Conservation (phyloP, 129 eudicot species). For the Saussurea involucrata region DNA sequence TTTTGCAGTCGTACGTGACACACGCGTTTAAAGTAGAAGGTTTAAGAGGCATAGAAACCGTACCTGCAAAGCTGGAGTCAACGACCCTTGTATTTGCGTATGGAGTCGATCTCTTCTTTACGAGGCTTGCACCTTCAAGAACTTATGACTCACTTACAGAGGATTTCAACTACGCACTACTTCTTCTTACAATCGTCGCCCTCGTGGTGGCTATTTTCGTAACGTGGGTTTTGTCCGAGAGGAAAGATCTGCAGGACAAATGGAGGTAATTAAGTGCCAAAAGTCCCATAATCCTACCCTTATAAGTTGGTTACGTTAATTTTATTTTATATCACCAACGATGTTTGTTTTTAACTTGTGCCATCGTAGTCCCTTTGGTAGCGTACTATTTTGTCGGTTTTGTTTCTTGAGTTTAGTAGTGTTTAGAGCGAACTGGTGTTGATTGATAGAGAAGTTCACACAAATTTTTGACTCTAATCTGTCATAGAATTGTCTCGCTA, state of each 20-base stretch:
- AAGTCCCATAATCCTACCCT: background rate
- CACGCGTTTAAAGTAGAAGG: constrained; percentile 94
- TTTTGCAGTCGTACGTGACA: constrained; percentile 80
- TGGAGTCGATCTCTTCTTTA: constrained; percentile 89
- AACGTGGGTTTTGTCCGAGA: constrained; percentile 95
- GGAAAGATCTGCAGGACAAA: constrained; percentile 92
- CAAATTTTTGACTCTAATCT: constrained; percentile 16
- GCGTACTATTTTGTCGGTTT: background rate
- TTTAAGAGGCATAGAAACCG: constrained; percentile 76
- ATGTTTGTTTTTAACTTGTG: constrained; percentile 14
- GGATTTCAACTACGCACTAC: constrained; percentile 95
- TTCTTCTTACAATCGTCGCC: constrained; percentile 77
- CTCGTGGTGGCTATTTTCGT: constrained; percentile 81
- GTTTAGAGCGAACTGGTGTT: constrained; percentile 26
- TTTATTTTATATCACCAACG: background rate
- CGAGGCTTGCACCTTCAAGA: constrained; percentile 90
- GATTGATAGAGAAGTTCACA: constrained; percentile 15
- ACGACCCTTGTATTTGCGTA: constrained; percentile 83
- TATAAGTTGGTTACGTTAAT: background rate
- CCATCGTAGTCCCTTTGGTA: constrained; percentile 22
- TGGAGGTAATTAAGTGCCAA: constrained; percentile 59
- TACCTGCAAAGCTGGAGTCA: constrained; percentile 95
- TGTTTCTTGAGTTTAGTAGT: background rate
- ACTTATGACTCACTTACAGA: constrained; percentile 97
- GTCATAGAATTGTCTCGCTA: background rate